Percentiles rank a stretch among this genome's conserved stretches.
phyloP scores from a whole-genome alignment of 2,329 filamentous ascomycete species.

The Bipolaris bicolor region DNA sequence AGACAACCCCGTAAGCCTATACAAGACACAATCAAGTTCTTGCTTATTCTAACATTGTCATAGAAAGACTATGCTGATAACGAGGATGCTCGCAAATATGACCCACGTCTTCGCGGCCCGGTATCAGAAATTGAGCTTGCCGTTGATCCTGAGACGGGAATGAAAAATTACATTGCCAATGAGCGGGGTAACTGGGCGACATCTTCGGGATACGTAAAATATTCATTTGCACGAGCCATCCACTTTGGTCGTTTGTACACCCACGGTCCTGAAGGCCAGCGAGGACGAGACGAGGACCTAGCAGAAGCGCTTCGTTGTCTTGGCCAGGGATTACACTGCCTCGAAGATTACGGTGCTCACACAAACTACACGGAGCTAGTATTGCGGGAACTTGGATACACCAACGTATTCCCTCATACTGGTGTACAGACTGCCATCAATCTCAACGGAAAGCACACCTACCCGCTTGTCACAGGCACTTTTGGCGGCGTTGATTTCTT shows the following conservation, averaged over 20 bases:
- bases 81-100: slow-evolving; percentile 80
- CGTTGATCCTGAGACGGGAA: slow-evolving; percentile 59
- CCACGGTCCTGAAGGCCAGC: slow-evolving; percentile 49
- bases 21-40: background rate
- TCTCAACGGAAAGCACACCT: slow-evolving; percentile 56
- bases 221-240: slow-evolving; percentile 57
- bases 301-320: slow-evolving; percentile 58
- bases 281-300: slow-evolving; percentile 53
- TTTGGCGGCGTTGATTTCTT: slow-evolving; percentile 61
- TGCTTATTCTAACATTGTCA: background rate
- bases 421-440: slow-evolving; percentile 55
- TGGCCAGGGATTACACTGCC: slow-evolving; percentile 60
- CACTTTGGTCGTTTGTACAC: slow-evolving; percentile 58
- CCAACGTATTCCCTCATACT: slow-evolving; percentile 60
- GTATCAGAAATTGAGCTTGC: slow-evolving; percentile 60
- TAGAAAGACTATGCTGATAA: slow-evolving; percentile 63
- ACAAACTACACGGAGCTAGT: slow-evolving; percentile 63
- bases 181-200: slow-evolving; percentile 88
- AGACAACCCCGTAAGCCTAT: slow-evolving; percentile 36
- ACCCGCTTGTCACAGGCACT: slow-evolving; percentile 61
- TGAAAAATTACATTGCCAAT: slow-evolving; percentile 99
- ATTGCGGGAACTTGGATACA: slow-evolving; percentile 58
- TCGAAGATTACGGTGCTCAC: slow-evolving; percentile 62
- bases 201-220: slow-evolving; percentile 76
- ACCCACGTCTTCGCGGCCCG: slow-evolving; percentile 80